Base-by-base conservation (phyloP, 148 eudicot species). In the Silene uniflora region DNA sequence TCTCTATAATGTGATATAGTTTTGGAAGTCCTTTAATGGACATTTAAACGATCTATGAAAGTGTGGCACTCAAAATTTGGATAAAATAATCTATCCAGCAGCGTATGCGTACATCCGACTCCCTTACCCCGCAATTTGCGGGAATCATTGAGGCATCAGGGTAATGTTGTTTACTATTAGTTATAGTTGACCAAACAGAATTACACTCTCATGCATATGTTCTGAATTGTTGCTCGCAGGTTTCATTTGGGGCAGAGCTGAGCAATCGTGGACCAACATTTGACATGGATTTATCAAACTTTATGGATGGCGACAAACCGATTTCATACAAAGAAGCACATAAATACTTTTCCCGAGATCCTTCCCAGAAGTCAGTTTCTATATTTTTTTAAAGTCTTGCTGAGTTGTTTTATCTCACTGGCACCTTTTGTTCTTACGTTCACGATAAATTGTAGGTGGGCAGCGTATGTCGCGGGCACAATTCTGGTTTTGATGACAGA, bases 231-330 rank as follows among this genome's bases (percentile, higher is more conserved):
- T 52, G 59, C 22, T 39, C 69, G 56, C 84, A 95, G 98, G 98
- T 95, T 44, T 95, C 98, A 61, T 90, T 88, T 85, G 98, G 98
- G 72, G 95, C 98, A 74, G 98, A 95, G 69, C 79, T 95, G 73
- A 87, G 94, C 89, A 95, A 92, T 59, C 97, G 98, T 75, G 93
- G 93, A 71, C 98, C 98, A 73, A 92, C 98, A 8, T 95, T 95
- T 84, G 98, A 95, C 86, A 95, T 95, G 98, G 98, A 95, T 78
- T 76, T 95, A 80, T 88, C 93, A 18, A 97, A 95, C 82, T 92
- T 95, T 69, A 82, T 90, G 89, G 96, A 95, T 62, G 97, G 89
- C 56, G 98, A 80, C 69, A 77, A 86, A 68, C 96, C 92, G 46
- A 89, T 95, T 75, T 86, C 98, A 29, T 95, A 92, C 75, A 89